A percentile compares a stretch with the other conserved stretches of the same genome.
These are phyloP conservation scores for Macadamia integrifolia DNA, from an alignment of 164 flowering plant genomes.

Conservation along the genomic window DNA sequence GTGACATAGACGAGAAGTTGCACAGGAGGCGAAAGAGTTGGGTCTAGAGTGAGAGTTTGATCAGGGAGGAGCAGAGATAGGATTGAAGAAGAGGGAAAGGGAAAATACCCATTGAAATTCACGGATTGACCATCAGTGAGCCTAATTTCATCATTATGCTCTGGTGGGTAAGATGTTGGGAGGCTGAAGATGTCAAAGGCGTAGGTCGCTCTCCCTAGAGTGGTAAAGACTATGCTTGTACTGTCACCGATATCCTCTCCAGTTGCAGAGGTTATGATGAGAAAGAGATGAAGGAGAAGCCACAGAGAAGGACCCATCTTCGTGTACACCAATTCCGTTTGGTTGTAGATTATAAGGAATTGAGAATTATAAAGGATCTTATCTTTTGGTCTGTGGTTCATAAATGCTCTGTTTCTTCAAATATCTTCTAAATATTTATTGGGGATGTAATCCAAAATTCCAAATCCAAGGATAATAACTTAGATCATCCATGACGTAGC, in stretches of 20 bases:
- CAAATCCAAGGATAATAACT: too few relatives aligned
- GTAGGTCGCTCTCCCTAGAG: constrained; percentile 52
- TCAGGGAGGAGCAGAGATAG: constrained; percentile 17
- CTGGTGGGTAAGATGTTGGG: constrained; percentile 14
- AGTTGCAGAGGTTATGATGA: too few relatives aligned
- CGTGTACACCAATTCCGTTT: background rate
- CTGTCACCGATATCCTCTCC: too few relatives aligned
- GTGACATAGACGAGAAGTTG: constrained; percentile 48
- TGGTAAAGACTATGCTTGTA: too few relatives aligned
- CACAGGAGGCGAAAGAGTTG: constrained; percentile 2
- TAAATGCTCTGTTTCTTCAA: too few relatives aligned
- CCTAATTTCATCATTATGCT: constrained; percentile 28
- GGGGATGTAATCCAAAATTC: too few relatives aligned
- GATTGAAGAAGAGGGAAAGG: constrained; percentile 25
- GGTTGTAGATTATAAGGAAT: too few relatives aligned
- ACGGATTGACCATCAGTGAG: constrained; percentile 66
- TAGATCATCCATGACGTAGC: too few relatives aligned
- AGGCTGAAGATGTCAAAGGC: constrained; percentile 66
- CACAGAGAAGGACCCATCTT: constrained; percentile 5
- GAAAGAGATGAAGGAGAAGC: too few relatives aligned
- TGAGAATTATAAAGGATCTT: too few relatives aligned
- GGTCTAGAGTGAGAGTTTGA: constrained; percentile 9
- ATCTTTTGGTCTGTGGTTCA: too few relatives aligned
- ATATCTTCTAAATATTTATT: too few relatives aligned
- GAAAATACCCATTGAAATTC: constrained; percentile 79